Conservation (phyloP, 2,329 filamentous ascomycete species). For the Sporothrix pallida region DNA sequence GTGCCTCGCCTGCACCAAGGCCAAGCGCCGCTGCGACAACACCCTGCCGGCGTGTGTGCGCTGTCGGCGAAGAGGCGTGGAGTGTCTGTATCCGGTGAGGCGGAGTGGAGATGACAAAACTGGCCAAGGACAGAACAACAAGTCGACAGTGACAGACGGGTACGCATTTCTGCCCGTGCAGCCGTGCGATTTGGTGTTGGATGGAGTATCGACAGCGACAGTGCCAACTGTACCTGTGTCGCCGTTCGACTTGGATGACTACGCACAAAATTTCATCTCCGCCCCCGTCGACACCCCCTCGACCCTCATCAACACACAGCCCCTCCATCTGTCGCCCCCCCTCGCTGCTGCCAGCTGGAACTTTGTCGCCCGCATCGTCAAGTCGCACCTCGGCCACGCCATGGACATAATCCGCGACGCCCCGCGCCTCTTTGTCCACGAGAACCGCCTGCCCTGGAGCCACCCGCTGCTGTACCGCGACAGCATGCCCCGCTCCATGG, state of each 20-base stretch:
- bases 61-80: slow-evolving; percentile 55
- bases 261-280: not conserved
- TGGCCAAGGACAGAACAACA: not conserved
- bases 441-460: slow-evolving; percentile 59
- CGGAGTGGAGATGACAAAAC: too few species aligned
- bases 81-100: slow-evolving; percentile 53
- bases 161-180: not conserved
- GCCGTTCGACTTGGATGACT: too few species aligned
- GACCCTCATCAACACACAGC: too few species aligned
- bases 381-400: slow-evolving; percentile 49
- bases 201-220: not conserved
- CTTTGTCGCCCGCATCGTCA: slow-evolving; percentile 31
- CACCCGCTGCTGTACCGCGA: slow-evolving; percentile 59
- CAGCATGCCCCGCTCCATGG: slow-evolving; percentile 57
- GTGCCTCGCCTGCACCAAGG: slow-evolving; percentile 61
- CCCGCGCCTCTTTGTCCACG: slow-evolving; percentile 54
- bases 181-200: not conserved
- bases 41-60: slow-evolving; percentile 58
- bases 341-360: not conserved
- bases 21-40: slow-evolving; percentile 63
- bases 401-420: slow-evolving; percentile 60
- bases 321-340: not conserved
- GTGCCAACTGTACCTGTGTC: too few species aligned
- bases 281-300: not conserved
- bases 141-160: not conserved